A percentile compares a stretch with the other conserved stretches of the same genome.
These are phyloP conservation scores for Waitea zeae DNA, from an alignment of 1,284 basidiomycete genomes.

Conservation along the genomic window DNA sequence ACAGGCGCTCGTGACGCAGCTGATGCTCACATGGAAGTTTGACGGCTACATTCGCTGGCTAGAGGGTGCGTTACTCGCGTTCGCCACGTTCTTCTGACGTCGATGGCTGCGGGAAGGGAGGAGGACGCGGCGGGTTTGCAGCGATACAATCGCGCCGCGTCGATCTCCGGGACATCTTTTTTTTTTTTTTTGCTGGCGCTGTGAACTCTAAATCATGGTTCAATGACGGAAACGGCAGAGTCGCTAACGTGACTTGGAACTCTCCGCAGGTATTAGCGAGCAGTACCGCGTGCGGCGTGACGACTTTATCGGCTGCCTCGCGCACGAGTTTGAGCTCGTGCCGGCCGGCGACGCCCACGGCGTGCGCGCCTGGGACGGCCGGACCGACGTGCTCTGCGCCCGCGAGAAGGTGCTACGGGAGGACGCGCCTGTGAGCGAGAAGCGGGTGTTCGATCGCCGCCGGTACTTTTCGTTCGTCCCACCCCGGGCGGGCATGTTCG, in stretches of 20 bases:
- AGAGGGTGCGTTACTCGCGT: constrained; percentile 21
- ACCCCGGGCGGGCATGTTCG: constrained; percentile 53
- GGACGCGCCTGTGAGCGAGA: constrained; percentile 20
- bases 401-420: constrained; percentile 18
- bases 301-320: constrained; percentile 37
- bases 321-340: constrained; percentile 31
- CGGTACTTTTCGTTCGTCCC: constrained; percentile 52
- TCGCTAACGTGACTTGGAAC: no score
- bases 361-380: constrained; percentile 19
- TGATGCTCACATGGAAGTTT: constrained; percentile 49
- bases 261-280: constrained; percentile 30
- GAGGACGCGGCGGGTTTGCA: no score
- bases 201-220: no score
- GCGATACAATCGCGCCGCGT: no score
- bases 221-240: no score
- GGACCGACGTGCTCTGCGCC: constrained; percentile 24
- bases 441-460: constrained; percentile 16
- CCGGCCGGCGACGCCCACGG: constrained; percentile 12
- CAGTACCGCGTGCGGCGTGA: constrained; percentile 44
- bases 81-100: not conserved
- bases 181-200: no score
- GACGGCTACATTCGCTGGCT: constrained; percentile 69
- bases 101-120: no score
- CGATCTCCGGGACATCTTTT: no score
- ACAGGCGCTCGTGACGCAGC: constrained; percentile 42